Percentiles rank a stretch among this genome's conserved stretches.
Evolutionary conservation across 345 rosid species (phyloP).

Genomic region (Alliaria petiolata): DNA sequence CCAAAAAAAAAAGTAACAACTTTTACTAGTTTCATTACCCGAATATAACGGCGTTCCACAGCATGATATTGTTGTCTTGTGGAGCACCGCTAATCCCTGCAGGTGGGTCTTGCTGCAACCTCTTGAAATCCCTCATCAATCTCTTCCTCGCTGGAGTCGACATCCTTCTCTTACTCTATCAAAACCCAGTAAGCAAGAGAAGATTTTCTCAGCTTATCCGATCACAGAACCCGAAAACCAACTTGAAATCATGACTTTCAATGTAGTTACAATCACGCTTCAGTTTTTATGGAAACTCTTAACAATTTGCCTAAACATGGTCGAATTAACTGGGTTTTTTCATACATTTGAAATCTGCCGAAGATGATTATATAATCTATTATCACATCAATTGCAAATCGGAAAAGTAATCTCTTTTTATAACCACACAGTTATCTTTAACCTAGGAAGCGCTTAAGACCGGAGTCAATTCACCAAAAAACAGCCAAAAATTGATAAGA

Average conservation of each 20-base stretch:
- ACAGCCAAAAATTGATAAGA: background rate
- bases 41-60: constrained; percentile 76
- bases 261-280: background rate
- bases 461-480: background rate
- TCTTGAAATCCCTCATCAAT: constrained; percentile 73
- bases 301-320: background rate
- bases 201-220: background rate
- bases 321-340: background rate
- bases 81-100: constrained; percentile 77
- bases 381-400: background rate
- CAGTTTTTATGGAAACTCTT: background rate
- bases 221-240: background rate
- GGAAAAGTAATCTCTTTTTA: background rate
- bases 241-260: background rate
- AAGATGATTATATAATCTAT: no score
- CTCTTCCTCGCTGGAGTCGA: constrained; percentile 74
- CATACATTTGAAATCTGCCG: background rate
- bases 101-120: constrained; percentile 73
- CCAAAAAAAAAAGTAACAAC: background rate
- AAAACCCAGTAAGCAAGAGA: background rate
- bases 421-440: background rate
- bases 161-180: constrained; percentile 40
- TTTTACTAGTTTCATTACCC: constrained; percentile 35
- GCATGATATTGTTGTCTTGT: constrained; percentile 63
- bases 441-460: background rate